These are phyloP conservation scores for Hysterium pulicare DNA, from an alignment of 2,329 filamentous ascomycete genomes.

Conservation along the genomic window DNA sequence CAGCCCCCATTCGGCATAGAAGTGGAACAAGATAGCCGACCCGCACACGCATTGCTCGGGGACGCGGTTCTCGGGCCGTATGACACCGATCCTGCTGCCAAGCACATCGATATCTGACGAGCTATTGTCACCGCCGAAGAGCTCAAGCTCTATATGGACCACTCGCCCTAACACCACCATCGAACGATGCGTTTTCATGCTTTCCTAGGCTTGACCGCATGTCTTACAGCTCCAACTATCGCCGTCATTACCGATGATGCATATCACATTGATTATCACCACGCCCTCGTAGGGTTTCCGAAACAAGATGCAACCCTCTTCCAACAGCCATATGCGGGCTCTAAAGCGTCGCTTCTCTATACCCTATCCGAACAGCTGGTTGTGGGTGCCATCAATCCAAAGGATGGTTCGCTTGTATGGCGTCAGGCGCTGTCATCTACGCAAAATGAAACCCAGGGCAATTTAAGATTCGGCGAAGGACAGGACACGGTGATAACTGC, in stretches of 20 bases:
- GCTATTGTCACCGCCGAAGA: not conserved
- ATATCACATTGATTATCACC: slow-evolving; percentile 87
- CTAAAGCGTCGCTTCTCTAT: slow-evolving; percentile 86
- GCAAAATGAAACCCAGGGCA: slow-evolving; percentile 27
- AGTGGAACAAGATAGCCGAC: not conserved
- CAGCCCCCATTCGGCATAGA: not conserved
- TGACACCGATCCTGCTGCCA: not conserved
- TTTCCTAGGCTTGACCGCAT: slow-evolving; percentile 33
- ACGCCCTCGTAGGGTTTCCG: slow-evolving; percentile 81
- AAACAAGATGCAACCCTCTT: slow-evolving; percentile 87
- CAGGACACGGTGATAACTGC: slow-evolving; percentile 76
- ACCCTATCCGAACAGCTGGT: slow-evolving; percentile 82
- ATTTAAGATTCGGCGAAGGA: slow-evolving; percentile 71
- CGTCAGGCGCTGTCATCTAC: slow-evolving; percentile 65
- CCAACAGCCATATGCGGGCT: slow-evolving; percentile 76
- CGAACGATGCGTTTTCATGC: slow-evolving; percentile 37
- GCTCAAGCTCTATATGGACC: not conserved
- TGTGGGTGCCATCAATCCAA: slow-evolving; percentile 84
- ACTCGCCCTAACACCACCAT: not conserved
- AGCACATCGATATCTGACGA: not conserved
- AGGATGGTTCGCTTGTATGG: slow-evolving; percentile 81
- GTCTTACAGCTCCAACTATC: slow-evolving; percentile 50
- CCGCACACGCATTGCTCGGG: not conserved
- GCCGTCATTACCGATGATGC: slow-evolving; percentile 90
- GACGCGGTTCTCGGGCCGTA: not conserved